Evolutionary conservation across 371 early-diverging fungal genomes (phyloP).

Genomic region (Sporodiniella umbellata): DNA sequence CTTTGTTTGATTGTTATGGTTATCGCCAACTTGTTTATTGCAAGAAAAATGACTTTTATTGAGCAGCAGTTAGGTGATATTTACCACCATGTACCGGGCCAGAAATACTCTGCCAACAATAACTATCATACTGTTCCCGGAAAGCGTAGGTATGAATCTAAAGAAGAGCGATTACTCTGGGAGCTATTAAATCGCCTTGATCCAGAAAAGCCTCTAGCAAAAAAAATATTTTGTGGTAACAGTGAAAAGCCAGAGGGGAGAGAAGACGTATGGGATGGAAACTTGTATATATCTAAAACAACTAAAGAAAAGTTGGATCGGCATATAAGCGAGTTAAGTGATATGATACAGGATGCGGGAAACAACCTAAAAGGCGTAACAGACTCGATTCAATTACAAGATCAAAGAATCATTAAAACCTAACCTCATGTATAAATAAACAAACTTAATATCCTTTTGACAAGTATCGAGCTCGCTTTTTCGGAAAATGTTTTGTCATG

Average conservation of each 20-base stretch:
- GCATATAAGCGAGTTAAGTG: conserved; percentile 17
- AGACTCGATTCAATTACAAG: conserved; percentile 14
- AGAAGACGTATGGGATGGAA: conserved; percentile 10
- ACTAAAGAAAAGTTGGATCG: conserved; percentile 17
- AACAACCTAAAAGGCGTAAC: conserved; percentile 20
- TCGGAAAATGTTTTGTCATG: too few relatives aligned
- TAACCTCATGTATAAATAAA: not conserved
- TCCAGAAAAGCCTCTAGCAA: conserved; percentile 10
- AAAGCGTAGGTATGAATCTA: conserved; percentile 4
- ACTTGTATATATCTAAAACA: conserved; percentile 3
- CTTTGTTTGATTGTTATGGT: conserved; percentile 30
- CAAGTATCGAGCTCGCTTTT: too few relatives aligned
- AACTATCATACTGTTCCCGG: not conserved
- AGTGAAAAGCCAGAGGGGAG: conserved; percentile 2
- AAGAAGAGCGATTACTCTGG: conserved; percentile 18
- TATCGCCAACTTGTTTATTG: conserved; percentile 32
- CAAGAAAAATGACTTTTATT: conserved; percentile 29
- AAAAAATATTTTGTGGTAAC: not conserved
- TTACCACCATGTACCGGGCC: not conserved
- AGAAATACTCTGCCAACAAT: not conserved
- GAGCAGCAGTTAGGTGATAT: conserved; percentile 19
- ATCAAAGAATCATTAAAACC: conserved; percentile 10
- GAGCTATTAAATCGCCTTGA: conserved; percentile 15
- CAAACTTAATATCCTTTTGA: too few relatives aligned
- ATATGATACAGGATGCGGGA: conserved; percentile 24